Evolutionary conservation across 305 asterid species (phyloP).

Genomic region (Petunia hybrid): DNA sequence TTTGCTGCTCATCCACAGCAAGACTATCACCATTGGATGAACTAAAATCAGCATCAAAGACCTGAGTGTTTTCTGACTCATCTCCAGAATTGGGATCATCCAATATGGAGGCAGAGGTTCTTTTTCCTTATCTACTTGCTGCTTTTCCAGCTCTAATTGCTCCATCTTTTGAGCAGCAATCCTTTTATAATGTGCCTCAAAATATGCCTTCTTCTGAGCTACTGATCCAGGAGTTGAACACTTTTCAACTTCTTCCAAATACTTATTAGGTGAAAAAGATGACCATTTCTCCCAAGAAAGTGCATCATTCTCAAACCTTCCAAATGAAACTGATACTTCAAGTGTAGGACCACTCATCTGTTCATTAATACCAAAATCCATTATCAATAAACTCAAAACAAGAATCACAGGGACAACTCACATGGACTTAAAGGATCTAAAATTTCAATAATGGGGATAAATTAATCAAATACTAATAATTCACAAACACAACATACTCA

Average conservation of each 20-base stretch:
- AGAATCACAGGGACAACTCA: conserved; percentile 37
- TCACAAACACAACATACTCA: conserved; percentile 25
- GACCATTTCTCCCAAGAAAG: conserved; percentile 99
- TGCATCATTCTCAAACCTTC: conserved; percentile 83
- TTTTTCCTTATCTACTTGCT: conserved; percentile 31
- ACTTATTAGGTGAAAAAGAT: conserved; percentile 87
- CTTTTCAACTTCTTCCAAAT: conserved; percentile 91
- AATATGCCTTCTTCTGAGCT: conserved; percentile 92
- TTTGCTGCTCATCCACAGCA: conserved; percentile 46
- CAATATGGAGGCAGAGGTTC: conserved; percentile 40
- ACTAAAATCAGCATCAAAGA: conserved; percentile 39
- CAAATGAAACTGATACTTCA: conserved; percentile 91
- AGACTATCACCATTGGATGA: conserved; percentile 44
- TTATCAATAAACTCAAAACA: conserved; percentile 33
- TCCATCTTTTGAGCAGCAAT: conserved; percentile 86
- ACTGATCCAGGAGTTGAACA: conserved; percentile 93
- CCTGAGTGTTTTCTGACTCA: conserved; percentile 17
- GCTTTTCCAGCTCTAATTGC: conserved; percentile 65
- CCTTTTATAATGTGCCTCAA: conserved; percentile 92
- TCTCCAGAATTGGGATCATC: conserved; percentile 45
- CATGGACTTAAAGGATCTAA: conserved; percentile 8
- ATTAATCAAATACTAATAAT: conserved; percentile 10
- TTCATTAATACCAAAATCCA: conserved; percentile 42
- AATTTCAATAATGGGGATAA: conserved; percentile 35
- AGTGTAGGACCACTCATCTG: conserved; percentile 83